Base-by-base conservation (phyloP, 2,329 filamentous ascomycete species). In the Talaromyces sp. region DNA sequence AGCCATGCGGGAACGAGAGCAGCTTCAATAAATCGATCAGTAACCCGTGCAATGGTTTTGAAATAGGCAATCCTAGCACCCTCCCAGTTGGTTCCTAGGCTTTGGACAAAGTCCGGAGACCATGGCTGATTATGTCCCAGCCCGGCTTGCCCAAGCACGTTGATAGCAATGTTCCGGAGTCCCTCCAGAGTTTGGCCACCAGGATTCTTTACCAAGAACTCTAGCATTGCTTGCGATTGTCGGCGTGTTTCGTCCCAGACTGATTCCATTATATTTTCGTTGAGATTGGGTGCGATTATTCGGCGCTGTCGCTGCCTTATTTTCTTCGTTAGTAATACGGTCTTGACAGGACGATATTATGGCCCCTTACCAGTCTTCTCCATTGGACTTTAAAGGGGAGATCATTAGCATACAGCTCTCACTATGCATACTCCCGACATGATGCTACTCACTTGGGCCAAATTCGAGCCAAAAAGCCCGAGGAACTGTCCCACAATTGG, bases 151-250 rank as follows among this genome's bases (percentile, higher is more conserved):
- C 71, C 72, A 9, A 79, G 68, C 2, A 78, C 75, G 58, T 78
- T 76, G 65, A 78, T 74, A 16, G 75, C 73, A 18, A 78, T 63
- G 40, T 65, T 65, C 9, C 72, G 70, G 9, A 76, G 68, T 4
- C 69, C 68, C 9, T 63, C 62, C 8, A 73, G 64, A 1, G 73
- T 71, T 27, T 69, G 63, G 54, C 67, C 68, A 8, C 68, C 65
- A 1, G 67, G 65, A 34, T 67, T 61, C 12, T 66, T 51, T n/a
- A 70, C 52, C 44, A 75, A 60, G 55, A 71, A 70, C 4, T 68
- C 56, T 0, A 68, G 53, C 74, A 77, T 75, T 14, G 66, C 62
- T 18, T 60, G 58, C 0, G 74, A 69, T 60, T 77, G 74, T n/a
- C 61, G 59, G 18, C 65, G 64, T 36, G 66, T 69, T 64, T 77